Evolutionary conservation across 2,329 filamentous ascomycete species (phyloP), one percentile per base, ranked within the genome.

Genomic region (Tolypocladium capitatum): DNA sequence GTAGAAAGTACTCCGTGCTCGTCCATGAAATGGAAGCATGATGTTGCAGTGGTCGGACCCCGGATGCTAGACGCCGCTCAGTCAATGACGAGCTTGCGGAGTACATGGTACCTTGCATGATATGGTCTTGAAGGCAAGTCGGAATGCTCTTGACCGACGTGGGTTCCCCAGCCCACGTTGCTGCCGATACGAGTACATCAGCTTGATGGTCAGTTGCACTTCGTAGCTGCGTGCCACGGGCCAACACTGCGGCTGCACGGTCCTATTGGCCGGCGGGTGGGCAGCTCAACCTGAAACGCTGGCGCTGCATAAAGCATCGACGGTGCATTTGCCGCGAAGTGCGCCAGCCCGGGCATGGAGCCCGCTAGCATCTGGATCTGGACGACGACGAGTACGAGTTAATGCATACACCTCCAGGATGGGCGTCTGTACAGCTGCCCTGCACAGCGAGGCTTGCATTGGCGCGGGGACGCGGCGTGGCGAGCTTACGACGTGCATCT

Each of bases 271-370:
- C 46, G 40, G 38, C 30, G 30, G 31, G 35, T 45, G 49, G 40
- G 34, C 48, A 45, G 31, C 40, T 49, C 45, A 54, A 60, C 59
- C 59, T 65, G 63, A 65, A 65, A 65, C 63, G 40, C 48, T 62
- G 61, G 62, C 56, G 57, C 48, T 63, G 60, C 62, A 65, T 57
- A 63, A 63, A 61, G 52, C 47, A 40, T 50, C 46, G 50, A 47
- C 45, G 36, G 45, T 52, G 50, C 50, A 50, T 49, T 43, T 43
- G 48, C 42, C 24, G 33, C 34, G 42, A 16, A 33, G 42, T 33
- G 27, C 41, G 21, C 33, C 28, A 33, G 13, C 11, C 42, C 18
- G n/a, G n/a, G 28, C 41, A 32, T 21, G 42, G 41, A 43, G 36
- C 21, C 9, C 18, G 2, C 30, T 9, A 44, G n/a, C 5, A 38